These are phyloP conservation scores for Aspergillus carbonarius DNA, from an alignment of 2,329 filamentous ascomycete genomes.

Conservation along the genomic window DNA sequence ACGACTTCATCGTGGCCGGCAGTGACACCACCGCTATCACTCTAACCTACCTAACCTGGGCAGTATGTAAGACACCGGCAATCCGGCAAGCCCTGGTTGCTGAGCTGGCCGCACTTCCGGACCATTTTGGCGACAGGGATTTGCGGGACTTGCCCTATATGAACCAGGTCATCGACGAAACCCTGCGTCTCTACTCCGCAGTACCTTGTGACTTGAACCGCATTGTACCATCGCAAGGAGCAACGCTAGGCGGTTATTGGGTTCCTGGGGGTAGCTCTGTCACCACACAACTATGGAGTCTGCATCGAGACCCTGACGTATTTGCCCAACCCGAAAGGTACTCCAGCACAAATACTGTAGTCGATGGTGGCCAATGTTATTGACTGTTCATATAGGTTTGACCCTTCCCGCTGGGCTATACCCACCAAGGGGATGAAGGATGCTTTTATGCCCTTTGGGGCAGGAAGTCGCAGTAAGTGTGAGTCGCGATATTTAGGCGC, in stretches of 20 bases:
- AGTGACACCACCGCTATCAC: conserved; percentile 54
- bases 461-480: conserved; percentile 57
- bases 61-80: conserved; percentile 19
- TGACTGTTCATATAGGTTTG: conserved; percentile 40
- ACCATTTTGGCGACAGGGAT: conserved; percentile 30
- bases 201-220: conserved; percentile 58
- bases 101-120: conserved; percentile 17
- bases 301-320: conserved; percentile 54
- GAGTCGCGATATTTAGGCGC: not conserved
- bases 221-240: conserved; percentile 48
- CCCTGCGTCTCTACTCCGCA: conserved; percentile 56
- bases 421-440: conserved; percentile 46
- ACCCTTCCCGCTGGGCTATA: conserved; percentile 27
- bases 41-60: conserved; percentile 45
- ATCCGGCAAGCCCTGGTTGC: conserved; percentile 20
- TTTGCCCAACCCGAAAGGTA: conserved; percentile 54
- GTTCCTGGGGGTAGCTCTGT: conserved; percentile 56
- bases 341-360: not conserved
- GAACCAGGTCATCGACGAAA: conserved; percentile 60
- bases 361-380: conserved; percentile 22
- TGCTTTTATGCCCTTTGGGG: conserved; percentile 68
- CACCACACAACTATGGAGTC: conserved; percentile 53
- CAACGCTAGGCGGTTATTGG: conserved; percentile 39
- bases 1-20: conserved; percentile 51
- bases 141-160: conserved; percentile 55